Evolutionary conservation across 164 flowering plant genomes (phyloP), one percentile per base, ranked within the genome.

Genomic region (Macadamia tetraphylla): DNA sequence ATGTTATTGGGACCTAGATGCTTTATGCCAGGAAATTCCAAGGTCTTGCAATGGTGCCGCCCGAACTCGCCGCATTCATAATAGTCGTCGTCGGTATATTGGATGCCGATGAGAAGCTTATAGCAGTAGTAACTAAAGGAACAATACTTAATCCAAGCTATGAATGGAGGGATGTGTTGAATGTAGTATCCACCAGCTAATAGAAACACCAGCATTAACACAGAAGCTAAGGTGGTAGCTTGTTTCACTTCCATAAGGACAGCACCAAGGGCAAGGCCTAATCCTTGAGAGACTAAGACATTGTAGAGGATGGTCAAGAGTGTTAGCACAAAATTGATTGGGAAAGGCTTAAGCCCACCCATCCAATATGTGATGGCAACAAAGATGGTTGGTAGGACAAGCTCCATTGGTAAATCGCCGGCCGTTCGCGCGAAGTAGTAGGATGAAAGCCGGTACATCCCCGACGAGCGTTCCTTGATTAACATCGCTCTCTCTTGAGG

Each of bases 131-230:
- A 88, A 44, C 92, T 88, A 58, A 89, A 87, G 6, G 94, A 88
- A 10, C 86, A 60, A 72, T 93, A 91, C 80, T 89, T 93, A 77
- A 88, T 46, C 98, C 98, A 93, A 29, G 81, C 82, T 1, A 93
- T 86, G 74, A 89, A 93, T 14, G 71, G 56, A 0, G 91, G 92
- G 0, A 91, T 87, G 62, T 89, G 90, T 69, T 83, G 90, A 65
- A 93, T 82, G 85, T 91, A 93, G 82, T 91, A 93, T n/a, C 98
- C 98, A 2, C 98, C 89, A 0, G 84, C 95, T 9, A 93, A 80
- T 17, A 91, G 67, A 67, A 93, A 91, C 59, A 86, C 85, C 3
- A 93, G 91, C 92, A 88, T 89, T 29, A 85, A 82, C 62, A 93
- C 97, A 0, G 98, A 93, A 12, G 94, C 86, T 13, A 93, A 60